Conservation (phyloP, 2,329 filamentous ascomycete genomes). For the Whalleya microplaca region DNA sequence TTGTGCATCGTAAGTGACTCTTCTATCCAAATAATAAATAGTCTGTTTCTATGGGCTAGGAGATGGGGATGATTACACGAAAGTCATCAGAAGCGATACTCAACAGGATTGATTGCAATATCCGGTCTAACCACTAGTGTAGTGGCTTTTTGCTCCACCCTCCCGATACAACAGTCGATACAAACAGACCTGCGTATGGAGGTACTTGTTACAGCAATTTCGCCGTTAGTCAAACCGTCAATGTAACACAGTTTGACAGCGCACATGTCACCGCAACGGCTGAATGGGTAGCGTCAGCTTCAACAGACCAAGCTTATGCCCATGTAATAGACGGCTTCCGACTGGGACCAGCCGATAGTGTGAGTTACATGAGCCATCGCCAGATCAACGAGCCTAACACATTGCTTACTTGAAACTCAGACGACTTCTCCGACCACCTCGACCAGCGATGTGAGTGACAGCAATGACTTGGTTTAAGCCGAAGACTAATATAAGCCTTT, state of each 20-base stretch:
- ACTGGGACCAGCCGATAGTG: neutral
- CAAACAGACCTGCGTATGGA: conserved; percentile 24
- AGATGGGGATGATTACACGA: neutral
- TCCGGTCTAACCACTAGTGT: too few relatives aligned
- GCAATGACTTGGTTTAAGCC: neutral
- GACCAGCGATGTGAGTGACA: neutral
- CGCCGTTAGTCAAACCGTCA: conserved; percentile 11
- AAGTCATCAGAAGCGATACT: neutral
- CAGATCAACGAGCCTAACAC: neutral
- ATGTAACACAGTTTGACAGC: conserved; percentile 21
- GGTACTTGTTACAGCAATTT: conserved; percentile 27
- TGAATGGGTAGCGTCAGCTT: conserved; percentile 13
- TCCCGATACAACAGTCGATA: conserved; percentile 16
- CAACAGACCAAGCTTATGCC: conserved; percentile 23
- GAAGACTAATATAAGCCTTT: neutral
- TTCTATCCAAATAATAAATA: neutral
- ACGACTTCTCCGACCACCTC: conserved; percentile 1
- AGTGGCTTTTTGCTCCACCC: conserved; percentile 22
- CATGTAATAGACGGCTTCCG: conserved; percentile 26
- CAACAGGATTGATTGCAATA: too few relatives aligned
- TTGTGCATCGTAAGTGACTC: conserved; percentile 25
- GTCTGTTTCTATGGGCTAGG: neutral
- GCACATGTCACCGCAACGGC: conserved; percentile 16
- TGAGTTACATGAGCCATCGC: neutral
- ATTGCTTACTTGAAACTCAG: neutral